Evolutionary conservation across 805 yeast species (phyloP).

Genomic region (Lipomyces starkeyi): DNA sequence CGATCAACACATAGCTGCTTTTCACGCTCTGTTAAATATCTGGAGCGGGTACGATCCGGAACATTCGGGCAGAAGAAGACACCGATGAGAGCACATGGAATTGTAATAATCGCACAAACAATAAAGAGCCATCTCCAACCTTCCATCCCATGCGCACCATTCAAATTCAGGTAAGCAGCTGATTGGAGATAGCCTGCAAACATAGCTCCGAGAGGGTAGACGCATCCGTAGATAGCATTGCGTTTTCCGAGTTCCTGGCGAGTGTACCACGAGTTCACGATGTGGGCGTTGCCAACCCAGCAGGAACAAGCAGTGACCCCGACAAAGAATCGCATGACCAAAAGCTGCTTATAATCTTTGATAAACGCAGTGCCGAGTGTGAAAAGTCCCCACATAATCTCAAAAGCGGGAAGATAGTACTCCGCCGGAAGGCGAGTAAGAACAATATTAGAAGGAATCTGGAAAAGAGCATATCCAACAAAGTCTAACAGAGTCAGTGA

Average conservation of each 20-base stretch:
- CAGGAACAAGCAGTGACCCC: constrained; percentile 54
- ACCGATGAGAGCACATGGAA: constrained; percentile 64
- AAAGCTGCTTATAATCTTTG: constrained; percentile 43
- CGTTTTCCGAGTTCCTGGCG: constrained; percentile 64
- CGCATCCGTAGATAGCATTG: constrained; percentile 63
- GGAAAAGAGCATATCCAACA: constrained; percentile 48
- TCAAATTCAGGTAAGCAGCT: constrained; percentile 56
- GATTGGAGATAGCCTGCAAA: constrained; percentile 69
- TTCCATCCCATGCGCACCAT: constrained; percentile 58
- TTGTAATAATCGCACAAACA: constrained; percentile 64
- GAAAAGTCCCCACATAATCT: constrained; percentile 51
- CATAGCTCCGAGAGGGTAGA: constrained; percentile 66
- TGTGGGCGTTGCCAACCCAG: constrained; percentile 52
- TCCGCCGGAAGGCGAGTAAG: constrained; percentile 46
- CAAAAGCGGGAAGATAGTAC: constrained; percentile 47
- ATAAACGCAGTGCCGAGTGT: constrained; percentile 43
- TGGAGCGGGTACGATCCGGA: constrained; percentile 60
- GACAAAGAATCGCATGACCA: constrained; percentile 50
- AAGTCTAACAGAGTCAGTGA: constrained; percentile 25
- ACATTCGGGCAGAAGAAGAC: constrained; percentile 68
- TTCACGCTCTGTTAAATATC: constrained; percentile 62
- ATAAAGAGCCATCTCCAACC: constrained; percentile 81
- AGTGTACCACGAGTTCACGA: constrained; percentile 57
- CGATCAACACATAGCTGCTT: constrained; percentile 58
- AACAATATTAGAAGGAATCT: constrained; percentile 50